Evolutionary conservation across 106 monocot genomes (phyloP), one percentile per base, ranked within the genome.

Genomic region (Alisma plantagoaquatica): DNA sequence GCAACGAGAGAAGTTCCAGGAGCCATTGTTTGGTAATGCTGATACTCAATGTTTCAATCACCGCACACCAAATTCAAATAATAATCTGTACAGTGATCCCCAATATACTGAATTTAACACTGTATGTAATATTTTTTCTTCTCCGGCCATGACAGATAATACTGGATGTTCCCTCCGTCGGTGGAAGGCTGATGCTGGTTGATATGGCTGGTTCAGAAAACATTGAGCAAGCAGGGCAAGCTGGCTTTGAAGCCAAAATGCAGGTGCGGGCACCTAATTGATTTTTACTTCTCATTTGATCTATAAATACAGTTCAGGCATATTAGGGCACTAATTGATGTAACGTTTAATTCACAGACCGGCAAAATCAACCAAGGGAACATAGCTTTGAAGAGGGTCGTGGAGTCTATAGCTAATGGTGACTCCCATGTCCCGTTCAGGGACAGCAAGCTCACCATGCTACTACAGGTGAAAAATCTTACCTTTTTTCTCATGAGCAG

Each of bases 201-300:
- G 96, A 98, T 66, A 98, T 98, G 96, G 96, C 96, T 9, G 96
- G 96, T 17, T 89, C 96, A 19, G 96, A 98, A 54, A 98, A 98
- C 54, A 89, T 98, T 6, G 96, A 98, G 60, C 89, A 89, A 63
- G 89, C 96, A 41, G 96, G 89, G 4, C 96, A 89, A 72, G 70
- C 53, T 61, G 96, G 96, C 27, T 67, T 89, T 43, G 89, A 98
- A 59, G 96, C 96, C 46, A 98, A 98, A 74, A 75, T 98, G 62
- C 89, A 98, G 84, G 87, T 91, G 26, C 27, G 4, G n/a, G 19
- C 25, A 15, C 16, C 41, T n/a, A n/a, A n/a, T n/a, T n/a, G n/a
- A n/a, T n/a, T n/a, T n/a, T n/a, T n/a, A n/a, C n/a, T n/a, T n/a
- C n/a, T n/a, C n/a, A n/a, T n/a, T n/a, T n/a, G n/a, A n/a, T n/a